A percentile compares a stretch with the other conserved stretches of the same genome.
phyloP scores from a whole-genome alignment of 768 basidiomycete species.

The Rhizopogon roseolus region DNA sequence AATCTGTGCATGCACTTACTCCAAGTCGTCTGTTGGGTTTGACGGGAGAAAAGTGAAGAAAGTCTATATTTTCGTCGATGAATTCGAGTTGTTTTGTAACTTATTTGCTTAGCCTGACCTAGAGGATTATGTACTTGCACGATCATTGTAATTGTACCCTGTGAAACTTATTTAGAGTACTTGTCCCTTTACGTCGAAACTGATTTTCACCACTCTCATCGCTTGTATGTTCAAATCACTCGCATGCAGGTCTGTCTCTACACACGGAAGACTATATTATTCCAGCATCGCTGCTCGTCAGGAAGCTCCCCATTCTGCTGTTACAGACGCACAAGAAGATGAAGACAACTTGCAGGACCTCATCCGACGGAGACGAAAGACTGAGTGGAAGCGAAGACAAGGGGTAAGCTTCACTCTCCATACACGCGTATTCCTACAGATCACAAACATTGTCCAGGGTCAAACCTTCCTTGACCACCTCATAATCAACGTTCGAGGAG shows the following conservation, averaged over 20 bases:
- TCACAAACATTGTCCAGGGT: slow-evolving; percentile 39
- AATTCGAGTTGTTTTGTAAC: background rate
- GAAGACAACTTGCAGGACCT: background rate
- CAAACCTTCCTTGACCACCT: slow-evolving; percentile 80
- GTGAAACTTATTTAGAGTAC: background rate
- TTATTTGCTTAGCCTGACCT: background rate
- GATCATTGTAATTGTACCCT: background rate
- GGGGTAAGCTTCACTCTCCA: slow-evolving; percentile 37
- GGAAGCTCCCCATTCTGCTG: background rate
- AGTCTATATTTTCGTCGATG: background rate
- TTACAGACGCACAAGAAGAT: background rate
- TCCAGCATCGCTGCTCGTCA: background rate
- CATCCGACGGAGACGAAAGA: slow-evolving; percentile 43
- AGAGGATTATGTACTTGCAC: background rate
- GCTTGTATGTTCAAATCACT: slow-evolving; percentile 10
- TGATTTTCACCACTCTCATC: background rate
- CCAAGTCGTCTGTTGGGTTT: slow-evolving; percentile 22
- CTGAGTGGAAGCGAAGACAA: slow-evolving; percentile 76
- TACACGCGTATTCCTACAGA: slow-evolving; percentile 2
- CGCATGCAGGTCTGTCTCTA: background rate
- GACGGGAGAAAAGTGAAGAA: background rate
- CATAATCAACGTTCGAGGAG: slow-evolving; percentile 72
- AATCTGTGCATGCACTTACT: slow-evolving; percentile 14
- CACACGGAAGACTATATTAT: background rate
- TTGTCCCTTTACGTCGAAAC: background rate